phyloP scores from a whole-genome alignment of 805 yeast species.

The Suhomyces vadensis region DNA sequence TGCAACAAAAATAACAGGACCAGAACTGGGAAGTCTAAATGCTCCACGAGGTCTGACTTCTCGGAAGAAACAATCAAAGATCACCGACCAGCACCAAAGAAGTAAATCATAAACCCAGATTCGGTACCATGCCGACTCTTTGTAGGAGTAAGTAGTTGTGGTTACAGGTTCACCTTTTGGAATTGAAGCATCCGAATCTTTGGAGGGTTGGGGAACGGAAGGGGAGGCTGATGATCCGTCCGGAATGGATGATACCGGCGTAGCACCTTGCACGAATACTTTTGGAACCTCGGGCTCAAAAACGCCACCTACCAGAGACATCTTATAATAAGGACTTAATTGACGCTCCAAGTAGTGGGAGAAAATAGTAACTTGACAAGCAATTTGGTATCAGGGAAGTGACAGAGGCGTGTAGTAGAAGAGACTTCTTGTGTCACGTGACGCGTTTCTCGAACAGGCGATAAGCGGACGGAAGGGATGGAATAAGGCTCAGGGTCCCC shows the following conservation, averaged over 20 bases:
- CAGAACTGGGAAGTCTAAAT: conserved; percentile 63
- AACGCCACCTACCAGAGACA: neutral
- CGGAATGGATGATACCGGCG: neutral
- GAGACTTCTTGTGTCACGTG: no score
- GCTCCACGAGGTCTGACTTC: conserved; percentile 90
- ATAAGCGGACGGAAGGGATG: no score
- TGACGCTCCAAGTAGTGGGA: no score
- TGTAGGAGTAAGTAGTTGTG: conserved; percentile 7
- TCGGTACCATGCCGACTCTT: conserved; percentile 26
- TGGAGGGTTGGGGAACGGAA: neutral
- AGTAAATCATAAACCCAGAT: conserved; percentile 35
- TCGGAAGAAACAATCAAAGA: conserved; percentile 71
- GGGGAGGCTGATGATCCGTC: neutral
- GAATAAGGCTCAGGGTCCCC: no score
- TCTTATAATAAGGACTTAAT: no score
- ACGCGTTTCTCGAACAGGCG: no score
- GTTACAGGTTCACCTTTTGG: neutral
- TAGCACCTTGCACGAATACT: neutral
- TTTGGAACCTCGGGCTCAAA: neutral
- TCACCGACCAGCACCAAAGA: conserved; percentile 38
- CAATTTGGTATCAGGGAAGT: no score
- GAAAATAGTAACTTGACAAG: no score
- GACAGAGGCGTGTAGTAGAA: no score
- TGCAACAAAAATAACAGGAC: conserved; percentile 89
- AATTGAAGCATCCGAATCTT: neutral